Evolutionary conservation across 116 monocot species (phyloP).

Genomic region (Cymodocea nodosa): DNA sequence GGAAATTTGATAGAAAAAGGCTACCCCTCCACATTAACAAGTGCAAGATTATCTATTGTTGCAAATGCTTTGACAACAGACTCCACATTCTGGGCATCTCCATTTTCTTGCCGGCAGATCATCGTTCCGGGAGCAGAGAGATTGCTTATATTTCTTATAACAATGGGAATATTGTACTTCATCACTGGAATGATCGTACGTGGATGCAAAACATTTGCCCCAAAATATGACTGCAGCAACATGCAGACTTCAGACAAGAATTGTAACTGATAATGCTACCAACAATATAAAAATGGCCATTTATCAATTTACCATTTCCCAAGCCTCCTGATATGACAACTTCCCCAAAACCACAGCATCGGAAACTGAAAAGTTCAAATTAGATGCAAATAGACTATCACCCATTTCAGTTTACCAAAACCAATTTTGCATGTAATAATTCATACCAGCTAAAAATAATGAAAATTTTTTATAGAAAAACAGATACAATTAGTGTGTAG

Average conservation of each 20-base stretch:
- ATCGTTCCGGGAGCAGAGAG: constrained; percentile 77
- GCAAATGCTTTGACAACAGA: constrained; percentile 87
- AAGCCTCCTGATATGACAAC: constrained; percentile 96
- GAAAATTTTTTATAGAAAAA: no score
- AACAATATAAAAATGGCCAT: background rate
- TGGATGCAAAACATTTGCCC: constrained; percentile 98
- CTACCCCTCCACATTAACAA: constrained; percentile 97
- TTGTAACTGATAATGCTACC: background rate
- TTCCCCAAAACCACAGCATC: constrained; percentile 86
- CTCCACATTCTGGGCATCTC: constrained; percentile 25
- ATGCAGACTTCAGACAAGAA: background rate
- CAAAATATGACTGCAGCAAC: constrained; percentile 84
- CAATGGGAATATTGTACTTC: constrained; percentile 77
- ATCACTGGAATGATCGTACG: constrained; percentile 97
- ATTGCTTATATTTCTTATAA: constrained; percentile 86
- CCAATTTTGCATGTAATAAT: no score
- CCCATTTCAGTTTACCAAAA: background rate
- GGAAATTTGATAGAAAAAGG: constrained; percentile 1
- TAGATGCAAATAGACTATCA: background rate
- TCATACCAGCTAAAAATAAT: no score
- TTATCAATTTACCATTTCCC: constrained; percentile 84
- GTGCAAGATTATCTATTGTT: constrained; percentile 87
- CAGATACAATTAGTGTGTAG: background rate
- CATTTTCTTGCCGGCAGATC: constrained; percentile 69
- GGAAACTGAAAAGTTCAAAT: constrained; percentile 51